Conservation (phyloP, 2,329 filamentous ascomycete genomes). For the Sporothrix globosa region DNA sequence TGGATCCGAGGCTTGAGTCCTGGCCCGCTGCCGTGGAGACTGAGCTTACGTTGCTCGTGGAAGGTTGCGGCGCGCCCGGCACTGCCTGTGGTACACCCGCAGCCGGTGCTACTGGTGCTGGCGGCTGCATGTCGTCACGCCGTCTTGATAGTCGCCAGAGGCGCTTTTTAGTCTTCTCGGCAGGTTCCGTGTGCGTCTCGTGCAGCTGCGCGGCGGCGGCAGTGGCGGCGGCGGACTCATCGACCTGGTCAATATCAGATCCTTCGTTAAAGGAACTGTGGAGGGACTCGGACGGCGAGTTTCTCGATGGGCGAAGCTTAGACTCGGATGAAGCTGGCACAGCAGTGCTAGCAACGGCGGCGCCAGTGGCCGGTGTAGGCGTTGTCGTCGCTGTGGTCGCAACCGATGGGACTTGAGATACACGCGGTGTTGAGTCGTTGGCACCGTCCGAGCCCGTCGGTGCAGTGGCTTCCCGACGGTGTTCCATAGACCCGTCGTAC, state of each 20-base stretch:
- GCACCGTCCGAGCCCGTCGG: constrained; percentile 37
- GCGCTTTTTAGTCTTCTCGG: constrained; percentile 70
- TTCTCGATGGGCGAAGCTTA: constrained; percentile 61
- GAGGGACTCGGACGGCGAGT: constrained; percentile 76
- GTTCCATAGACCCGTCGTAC: constrained; percentile 7
- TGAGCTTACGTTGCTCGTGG: constrained; percentile 31
- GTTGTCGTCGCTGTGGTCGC: constrained; percentile 30
- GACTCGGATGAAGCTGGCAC: neutral
- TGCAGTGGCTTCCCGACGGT: neutral
- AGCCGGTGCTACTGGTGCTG: neutral
- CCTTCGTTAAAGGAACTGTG: constrained; percentile 78
- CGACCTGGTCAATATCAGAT: constrained; percentile 75
- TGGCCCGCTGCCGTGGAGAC: constrained; percentile 45
- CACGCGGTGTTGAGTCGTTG: constrained; percentile 52
- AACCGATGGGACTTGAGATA: constrained; percentile 50
- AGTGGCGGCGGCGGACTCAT: constrained; percentile 53
- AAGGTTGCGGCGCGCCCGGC: neutral
- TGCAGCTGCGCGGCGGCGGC: constrained; percentile 37
- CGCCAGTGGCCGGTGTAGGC: constrained; percentile 36
- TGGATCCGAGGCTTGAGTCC: constrained; percentile 57
- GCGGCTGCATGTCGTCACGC: constrained; percentile 55
- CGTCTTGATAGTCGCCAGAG: constrained; percentile 73
- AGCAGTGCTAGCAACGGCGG: constrained; percentile 35
- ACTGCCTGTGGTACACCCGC: neutral
- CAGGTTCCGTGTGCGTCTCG: constrained; percentile 38